These are phyloP conservation scores for Alloascoidea africana DNA, from an alignment of 805 yeast genomes.

Conservation along the genomic window DNA sequence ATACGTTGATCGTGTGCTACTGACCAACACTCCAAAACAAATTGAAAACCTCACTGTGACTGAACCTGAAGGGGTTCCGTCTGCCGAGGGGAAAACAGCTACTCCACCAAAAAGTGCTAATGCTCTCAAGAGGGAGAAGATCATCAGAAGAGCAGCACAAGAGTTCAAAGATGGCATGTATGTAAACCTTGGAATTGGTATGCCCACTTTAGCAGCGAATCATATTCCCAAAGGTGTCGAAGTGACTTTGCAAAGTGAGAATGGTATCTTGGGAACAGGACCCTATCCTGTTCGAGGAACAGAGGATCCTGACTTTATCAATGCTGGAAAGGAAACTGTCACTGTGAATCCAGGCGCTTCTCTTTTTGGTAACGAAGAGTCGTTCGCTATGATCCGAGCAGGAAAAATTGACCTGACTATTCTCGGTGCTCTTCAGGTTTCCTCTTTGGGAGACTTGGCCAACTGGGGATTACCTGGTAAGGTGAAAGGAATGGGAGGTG, in stretches of 20 bases:
- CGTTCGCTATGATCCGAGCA: slow-evolving; percentile 33
- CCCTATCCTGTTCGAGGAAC: slow-evolving; percentile 26
- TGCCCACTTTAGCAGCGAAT: slow-evolving; percentile 32
- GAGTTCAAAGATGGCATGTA: slow-evolving; percentile 28
- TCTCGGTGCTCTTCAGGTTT: slow-evolving; percentile 35
- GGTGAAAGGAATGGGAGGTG: slow-evolving; percentile 39
- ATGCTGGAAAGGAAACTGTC: slow-evolving; percentile 37
- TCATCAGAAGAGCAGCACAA: slow-evolving; percentile 28
- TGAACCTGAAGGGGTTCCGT: slow-evolving; percentile 11
- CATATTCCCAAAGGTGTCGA: slow-evolving; percentile 20
- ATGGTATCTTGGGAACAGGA: slow-evolving; percentile 34
- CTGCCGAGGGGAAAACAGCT: slow-evolving; percentile 5
- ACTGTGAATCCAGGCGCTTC: slow-evolving; percentile 31
- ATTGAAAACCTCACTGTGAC: slow-evolving; percentile 20
- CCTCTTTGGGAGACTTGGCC: slow-evolving; percentile 31
- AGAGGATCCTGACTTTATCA: slow-evolving; percentile 31
- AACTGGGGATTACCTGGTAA: slow-evolving; percentile 38
- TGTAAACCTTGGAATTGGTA: slow-evolving; percentile 34
- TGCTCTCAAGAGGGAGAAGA: slow-evolving; percentile 17
- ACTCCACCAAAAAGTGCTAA: slow-evolving; percentile 7
- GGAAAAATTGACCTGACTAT: slow-evolving; percentile 29
- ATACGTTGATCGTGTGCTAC: slow-evolving; percentile 24
- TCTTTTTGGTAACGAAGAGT: slow-evolving; percentile 31
- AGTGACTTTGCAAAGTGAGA: slow-evolving; percentile 31
- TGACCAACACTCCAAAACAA: slow-evolving; percentile 26